A percentile compares a stretch with the other conserved stretches of the same genome.
Conservation (phyloP, 352 stramenopile species). For the Globisporangium abappressorium region DNA sequence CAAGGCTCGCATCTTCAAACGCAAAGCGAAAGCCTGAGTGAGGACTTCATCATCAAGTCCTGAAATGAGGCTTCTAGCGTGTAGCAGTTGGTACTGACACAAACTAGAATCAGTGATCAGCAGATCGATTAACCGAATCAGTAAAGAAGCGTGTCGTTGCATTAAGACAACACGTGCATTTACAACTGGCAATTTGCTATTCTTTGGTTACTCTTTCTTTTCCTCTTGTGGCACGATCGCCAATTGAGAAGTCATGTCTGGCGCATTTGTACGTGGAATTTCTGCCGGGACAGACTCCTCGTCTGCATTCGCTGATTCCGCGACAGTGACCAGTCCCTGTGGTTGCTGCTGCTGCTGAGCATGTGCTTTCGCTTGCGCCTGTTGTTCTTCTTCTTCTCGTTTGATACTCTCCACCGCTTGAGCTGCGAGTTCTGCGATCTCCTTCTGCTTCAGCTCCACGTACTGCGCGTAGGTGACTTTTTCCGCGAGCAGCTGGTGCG, state of each 20-base stretch:
- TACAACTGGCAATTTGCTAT: background rate
- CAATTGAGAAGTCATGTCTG: background rate
- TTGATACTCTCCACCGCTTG: conserved; percentile 15
- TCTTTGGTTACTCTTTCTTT: conserved; percentile 10
- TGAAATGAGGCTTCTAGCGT: background rate
- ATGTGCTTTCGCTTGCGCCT: conserved; percentile 14
- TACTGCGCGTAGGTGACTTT: conserved; percentile 60
- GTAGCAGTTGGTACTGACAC: background rate
- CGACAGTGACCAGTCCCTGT: conserved; percentile 10
- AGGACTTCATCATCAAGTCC: background rate
- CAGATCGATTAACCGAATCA: background rate
- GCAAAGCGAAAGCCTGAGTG: background rate
- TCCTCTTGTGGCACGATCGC: conserved; percentile 12
- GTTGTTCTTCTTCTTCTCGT: conserved; percentile 13
- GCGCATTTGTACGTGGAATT: background rate
- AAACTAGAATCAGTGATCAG: background rate
- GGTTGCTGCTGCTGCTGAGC: conserved; percentile 10
- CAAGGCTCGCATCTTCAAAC: background rate
- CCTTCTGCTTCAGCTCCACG: conserved; percentile 30
- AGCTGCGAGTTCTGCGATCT: conserved; percentile 18
- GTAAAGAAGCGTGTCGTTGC: background rate
- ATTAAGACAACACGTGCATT: background rate
- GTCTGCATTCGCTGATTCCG: conserved; percentile 19
- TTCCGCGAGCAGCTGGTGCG: conserved; percentile 58
- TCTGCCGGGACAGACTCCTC: conserved; percentile 13